Evolutionary conservation across 2,329 filamentous ascomycete species (phyloP).

Genomic region (Pseudocercospora cruenta): DNA sequence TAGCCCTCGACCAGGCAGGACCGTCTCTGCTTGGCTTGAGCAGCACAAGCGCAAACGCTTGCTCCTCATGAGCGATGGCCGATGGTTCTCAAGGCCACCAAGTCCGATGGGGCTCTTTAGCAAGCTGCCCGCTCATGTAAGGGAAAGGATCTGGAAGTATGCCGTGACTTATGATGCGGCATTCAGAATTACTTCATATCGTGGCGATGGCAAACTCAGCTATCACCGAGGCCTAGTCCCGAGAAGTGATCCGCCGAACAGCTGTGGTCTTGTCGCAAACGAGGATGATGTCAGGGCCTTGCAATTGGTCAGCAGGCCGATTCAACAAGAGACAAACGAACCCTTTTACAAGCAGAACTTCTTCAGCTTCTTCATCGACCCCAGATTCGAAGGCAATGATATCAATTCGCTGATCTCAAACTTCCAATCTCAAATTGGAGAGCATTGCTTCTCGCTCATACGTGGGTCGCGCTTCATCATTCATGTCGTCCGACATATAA

Average conservation of each 20-base stretch:
- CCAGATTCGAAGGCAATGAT: slow-evolving; percentile 6
- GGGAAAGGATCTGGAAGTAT: slow-evolving; percentile 7
- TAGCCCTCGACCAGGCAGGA: slow-evolving; percentile 3
- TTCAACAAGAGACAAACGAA: slow-evolving; percentile 9
- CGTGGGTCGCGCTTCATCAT: neutral
- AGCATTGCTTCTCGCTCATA: slow-evolving; percentile 2
- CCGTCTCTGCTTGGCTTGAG: slow-evolving; percentile 12
- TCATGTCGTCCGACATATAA: neutral
- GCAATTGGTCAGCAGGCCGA: slow-evolving; percentile 8
- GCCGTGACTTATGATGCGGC: neutral
- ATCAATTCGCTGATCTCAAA: neutral
- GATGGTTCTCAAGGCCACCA: slow-evolving; percentile 13
- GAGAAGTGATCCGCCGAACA: neutral
- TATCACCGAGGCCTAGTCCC: neutral
- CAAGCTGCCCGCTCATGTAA: neutral
- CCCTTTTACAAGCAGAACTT: slow-evolving; percentile 15
- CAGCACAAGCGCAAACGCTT: slow-evolving; percentile 7
- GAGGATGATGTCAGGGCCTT: slow-evolving; percentile 5
- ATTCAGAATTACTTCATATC: slow-evolving; percentile 14
- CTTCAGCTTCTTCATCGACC: slow-evolving; percentile 12
- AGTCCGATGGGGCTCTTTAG: slow-evolving; percentile 12
- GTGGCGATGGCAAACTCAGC: slow-evolving; percentile 11
- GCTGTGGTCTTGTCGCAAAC: neutral
- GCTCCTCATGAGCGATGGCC: slow-evolving; percentile 1
- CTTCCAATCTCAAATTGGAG: slow-evolving; percentile 8